Evolutionary conservation across 1,284 basidiomycete species (phyloP).

Genomic region (Ceratobasidium papillatum): DNA sequence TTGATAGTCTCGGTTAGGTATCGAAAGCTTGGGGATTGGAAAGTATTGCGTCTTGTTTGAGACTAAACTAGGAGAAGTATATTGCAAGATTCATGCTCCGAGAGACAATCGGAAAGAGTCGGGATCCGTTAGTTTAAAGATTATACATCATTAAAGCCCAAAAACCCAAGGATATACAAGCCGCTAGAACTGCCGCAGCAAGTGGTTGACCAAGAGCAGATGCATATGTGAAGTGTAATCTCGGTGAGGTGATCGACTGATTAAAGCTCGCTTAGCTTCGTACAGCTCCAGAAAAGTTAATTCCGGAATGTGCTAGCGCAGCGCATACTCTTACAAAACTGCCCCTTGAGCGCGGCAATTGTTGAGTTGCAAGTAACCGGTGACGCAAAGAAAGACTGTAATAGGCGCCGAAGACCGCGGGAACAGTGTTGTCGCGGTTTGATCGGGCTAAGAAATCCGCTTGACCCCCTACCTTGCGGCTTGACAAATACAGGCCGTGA

Average conservation of each 20-base stretch:
- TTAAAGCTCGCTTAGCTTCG: neutral
- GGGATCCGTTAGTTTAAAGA: neutral
- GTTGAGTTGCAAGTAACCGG: neutral
- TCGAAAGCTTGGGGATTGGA: neutral
- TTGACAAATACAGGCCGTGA: neutral
- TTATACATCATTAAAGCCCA: neutral
- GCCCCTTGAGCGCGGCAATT: neutral
- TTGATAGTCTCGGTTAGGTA: neutral
- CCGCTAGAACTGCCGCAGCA: neutral
- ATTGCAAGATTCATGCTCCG: neutral
- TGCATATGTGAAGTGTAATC: neutral
- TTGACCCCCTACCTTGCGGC: neutral
- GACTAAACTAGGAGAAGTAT: neutral
- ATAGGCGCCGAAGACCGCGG: slow-evolving; percentile 1
- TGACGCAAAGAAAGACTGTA: neutral
- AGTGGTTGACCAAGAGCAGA: neutral
- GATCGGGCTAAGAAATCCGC: neutral
- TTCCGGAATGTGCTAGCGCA: neutral
- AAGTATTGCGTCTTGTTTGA: neutral
- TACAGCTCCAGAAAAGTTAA: neutral
- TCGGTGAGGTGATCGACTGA: neutral
- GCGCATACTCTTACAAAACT: too few relatives aligned
- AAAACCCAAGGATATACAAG: neutral
- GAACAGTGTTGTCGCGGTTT: neutral
- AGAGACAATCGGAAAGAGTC: neutral